phyloP scores from a whole-genome alignment of 257 asterid species.

The Solanum chaucha region DNA sequence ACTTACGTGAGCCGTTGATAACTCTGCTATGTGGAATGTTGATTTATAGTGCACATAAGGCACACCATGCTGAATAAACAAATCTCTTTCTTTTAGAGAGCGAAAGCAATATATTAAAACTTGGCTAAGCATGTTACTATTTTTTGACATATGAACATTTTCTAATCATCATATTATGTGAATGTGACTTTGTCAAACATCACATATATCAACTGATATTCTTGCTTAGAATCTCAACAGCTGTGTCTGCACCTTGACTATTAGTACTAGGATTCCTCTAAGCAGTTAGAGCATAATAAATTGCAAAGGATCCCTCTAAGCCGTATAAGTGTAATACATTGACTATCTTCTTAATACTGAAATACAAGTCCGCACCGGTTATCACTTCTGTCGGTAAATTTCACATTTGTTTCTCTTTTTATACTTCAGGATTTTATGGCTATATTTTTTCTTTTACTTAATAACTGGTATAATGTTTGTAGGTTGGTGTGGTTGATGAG shows the following conservation, averaged over 20 bases:
- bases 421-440: not conserved
- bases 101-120: not conserved
- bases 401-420: not conserved
- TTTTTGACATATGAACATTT: not conserved
- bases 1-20: not conserved
- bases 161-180: not conserved
- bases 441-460: not conserved
- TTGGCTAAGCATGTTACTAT: not conserved
- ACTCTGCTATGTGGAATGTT: not conserved
- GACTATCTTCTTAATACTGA: not conserved
- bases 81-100: not conserved
- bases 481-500: conserved; percentile 69
- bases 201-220: not conserved
- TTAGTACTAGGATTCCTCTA: not conserved
- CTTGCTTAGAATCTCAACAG: not conserved
- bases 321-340: not conserved
- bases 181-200: not conserved
- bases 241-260: not conserved
- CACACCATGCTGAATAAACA: not conserved
- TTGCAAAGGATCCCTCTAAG: not conserved
- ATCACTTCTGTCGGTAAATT: not conserved
- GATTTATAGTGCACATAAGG: not conserved
- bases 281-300: not conserved
- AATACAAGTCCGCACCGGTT: not conserved
- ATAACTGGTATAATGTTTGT: not conserved